These are phyloP conservation scores for Paecilomyces sp. DNA, from an alignment of 2,329 filamentous ascomycete species.

Conservation along the genomic window DNA sequence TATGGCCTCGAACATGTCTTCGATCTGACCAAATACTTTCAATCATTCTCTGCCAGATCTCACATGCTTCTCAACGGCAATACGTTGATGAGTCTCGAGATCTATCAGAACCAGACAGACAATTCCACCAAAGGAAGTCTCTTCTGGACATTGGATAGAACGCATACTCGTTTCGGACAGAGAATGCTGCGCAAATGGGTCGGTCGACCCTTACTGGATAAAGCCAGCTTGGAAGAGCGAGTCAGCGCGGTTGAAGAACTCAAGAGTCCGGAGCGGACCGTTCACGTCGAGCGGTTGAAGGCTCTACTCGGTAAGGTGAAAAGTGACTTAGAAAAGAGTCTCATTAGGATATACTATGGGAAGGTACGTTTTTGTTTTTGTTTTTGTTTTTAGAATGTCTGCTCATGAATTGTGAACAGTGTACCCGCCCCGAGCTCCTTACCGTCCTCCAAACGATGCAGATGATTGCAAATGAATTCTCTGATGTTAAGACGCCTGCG, in stretches of 20 bases:
- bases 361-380: constrained; percentile 43
- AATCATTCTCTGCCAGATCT: constrained; percentile 85
- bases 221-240: constrained; percentile 65
- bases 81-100: constrained; percentile 85
- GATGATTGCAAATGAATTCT: constrained; percentile 69
- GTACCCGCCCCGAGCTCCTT: constrained; percentile 79
- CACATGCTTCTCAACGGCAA: constrained; percentile 97
- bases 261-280: constrained; percentile 58
- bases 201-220: constrained; percentile 78
- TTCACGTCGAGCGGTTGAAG: constrained; percentile 66
- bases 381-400: not conserved
- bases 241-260: constrained; percentile 83
- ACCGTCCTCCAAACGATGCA: constrained; percentile 80
- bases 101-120: constrained; percentile 92
- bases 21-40: constrained; percentile 92
- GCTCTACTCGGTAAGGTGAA: constrained; percentile 63
- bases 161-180: constrained; percentile 80
- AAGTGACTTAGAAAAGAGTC: constrained; percentile 80
- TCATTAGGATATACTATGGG: constrained; percentile 95
- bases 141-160: constrained; percentile 93
- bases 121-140: constrained; percentile 77
- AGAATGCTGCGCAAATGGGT: constrained; percentile 91
- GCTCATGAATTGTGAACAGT: constrained; percentile 37
- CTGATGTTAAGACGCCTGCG: constrained; percentile 55
- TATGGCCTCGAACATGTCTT: constrained; percentile 95